A percentile compares a stretch with the other conserved stretches of the same genome.
These are phyloP conservation scores for Hyparrhenia diplandra DNA, from an alignment of 176 grass and related monocot species.

Conservation along the genomic window DNA sequence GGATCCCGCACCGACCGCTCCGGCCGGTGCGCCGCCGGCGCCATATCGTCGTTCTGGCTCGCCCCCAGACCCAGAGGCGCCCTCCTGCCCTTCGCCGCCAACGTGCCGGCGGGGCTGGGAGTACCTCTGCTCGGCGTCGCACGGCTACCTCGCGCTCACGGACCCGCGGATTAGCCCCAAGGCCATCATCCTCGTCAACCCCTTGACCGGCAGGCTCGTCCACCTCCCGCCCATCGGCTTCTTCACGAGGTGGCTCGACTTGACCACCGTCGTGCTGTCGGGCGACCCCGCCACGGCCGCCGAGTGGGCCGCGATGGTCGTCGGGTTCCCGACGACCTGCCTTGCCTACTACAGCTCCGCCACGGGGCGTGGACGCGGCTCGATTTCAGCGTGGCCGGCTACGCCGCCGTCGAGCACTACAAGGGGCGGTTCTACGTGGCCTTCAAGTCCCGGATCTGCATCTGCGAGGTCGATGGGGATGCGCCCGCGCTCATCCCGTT, in stretches of 20 bases:
- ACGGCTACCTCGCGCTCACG: slow-evolving; percentile 36
- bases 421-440: slow-evolving; percentile 40
- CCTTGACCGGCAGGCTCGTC: slow-evolving; percentile 17
- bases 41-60: slow-evolving; percentile 41
- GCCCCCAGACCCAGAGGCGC: background rate
- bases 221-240: slow-evolving; percentile 39
- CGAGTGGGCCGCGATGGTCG: slow-evolving; percentile 36
- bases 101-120: slow-evolving; percentile 25
- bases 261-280: slow-evolving; percentile 39
- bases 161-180: slow-evolving; percentile 22
- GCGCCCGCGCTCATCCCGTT: slow-evolving; percentile 16
- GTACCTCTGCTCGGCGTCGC: slow-evolving; percentile 38
- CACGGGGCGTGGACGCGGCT: slow-evolving; percentile 30
- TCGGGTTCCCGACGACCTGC: slow-evolving; percentile 32
- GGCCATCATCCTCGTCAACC: slow-evolving; percentile 37
- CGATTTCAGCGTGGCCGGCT: slow-evolving; percentile 17
- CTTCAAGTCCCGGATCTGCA: slow-evolving; percentile 21
- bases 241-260: slow-evolving; percentile 43
- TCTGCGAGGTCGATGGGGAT: background rate
- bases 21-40: slow-evolving; percentile 8
- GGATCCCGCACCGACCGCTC: slow-evolving; percentile 31
- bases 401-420: slow-evolving; percentile 43
- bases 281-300: slow-evolving; percentile 11
- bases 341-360: slow-evolving; percentile 41
- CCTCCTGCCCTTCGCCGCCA: slow-evolving; percentile 31